These are phyloP conservation scores for Apiospora kogelbergensis DNA, from an alignment of 2,329 filamentous ascomycete genomes.

Conservation along the genomic window DNA sequence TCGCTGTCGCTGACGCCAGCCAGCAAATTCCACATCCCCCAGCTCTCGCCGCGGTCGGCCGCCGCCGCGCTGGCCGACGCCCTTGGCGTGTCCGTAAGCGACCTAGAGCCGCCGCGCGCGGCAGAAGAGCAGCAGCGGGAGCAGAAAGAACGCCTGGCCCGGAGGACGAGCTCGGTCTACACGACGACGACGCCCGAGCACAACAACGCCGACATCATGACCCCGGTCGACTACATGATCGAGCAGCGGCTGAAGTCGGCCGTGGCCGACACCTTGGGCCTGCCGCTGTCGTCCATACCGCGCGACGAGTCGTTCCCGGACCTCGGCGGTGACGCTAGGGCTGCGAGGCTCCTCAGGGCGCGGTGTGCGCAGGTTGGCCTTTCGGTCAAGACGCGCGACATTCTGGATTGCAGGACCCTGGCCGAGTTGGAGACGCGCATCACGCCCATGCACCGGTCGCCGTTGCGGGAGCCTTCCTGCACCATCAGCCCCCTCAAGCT, in stretches of 20 bases:
- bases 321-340: conserved; percentile 39
- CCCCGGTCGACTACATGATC: conserved; percentile 17
- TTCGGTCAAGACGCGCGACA: conserved; percentile 37
- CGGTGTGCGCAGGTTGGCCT: conserved; percentile 38
- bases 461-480: conserved; percentile 13
- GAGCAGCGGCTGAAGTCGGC: conserved; percentile 34
- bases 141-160: neutral
- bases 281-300: conserved; percentile 31
- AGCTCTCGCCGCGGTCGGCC: conserved; percentile 24
- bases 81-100: conserved; percentile 27
- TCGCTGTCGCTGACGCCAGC: conserved; percentile 15
- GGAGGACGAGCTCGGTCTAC: conserved; percentile 24
- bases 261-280: conserved; percentile 37
- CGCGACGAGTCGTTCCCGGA: conserved; percentile 45
- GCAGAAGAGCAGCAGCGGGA: conserved; percentile 7
- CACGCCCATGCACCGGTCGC: conserved; percentile 28
- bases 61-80: conserved; percentile 26
- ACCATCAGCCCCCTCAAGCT: conserved; percentile 24
- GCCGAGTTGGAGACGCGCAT: conserved; percentile 45
- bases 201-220: neutral
- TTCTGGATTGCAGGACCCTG: conserved; percentile 42
- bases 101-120: conserved; percentile 25
- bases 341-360: conserved; percentile 33
- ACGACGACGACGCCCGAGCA: conserved; percentile 12
- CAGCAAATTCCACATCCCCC: conserved; percentile 12